Base-by-base conservation (phyloP, 2,329 filamentous ascomycete species). In the Hypoxylon sp. region DNA sequence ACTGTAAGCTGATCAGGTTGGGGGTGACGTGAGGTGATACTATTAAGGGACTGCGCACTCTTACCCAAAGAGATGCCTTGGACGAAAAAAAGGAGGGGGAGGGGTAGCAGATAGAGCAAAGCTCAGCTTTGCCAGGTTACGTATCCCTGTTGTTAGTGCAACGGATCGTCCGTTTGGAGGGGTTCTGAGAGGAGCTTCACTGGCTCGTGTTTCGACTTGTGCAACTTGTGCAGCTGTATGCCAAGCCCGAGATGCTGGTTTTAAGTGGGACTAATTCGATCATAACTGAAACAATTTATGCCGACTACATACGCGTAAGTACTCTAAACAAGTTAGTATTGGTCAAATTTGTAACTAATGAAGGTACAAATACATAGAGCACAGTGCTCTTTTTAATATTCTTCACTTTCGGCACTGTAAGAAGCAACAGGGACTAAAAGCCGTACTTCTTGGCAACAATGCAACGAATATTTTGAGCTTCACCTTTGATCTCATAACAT, bases 11-110 rank as follows among this genome's bases (percentile, higher is more conserved):
- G 59, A 60, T 60, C 53, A 50, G 34, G 52, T 60, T 46, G 50
- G 50, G 60, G 65, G 67, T 65, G 69, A 71, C 67, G 69, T 72
- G 65, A 70, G 57, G 65, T 65, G 69, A 70, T 60, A 63, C 52
- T 60, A 65, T 61, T 71, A 65, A 71, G 51, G 57, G 60, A 63
- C 55, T 56, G 45, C 48, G 19, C 34, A 60, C 61, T 65, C 56
- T 19, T 30, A 43, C 13, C 32, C 48, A 43, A 25, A 49, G 53
- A 51, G 41, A 55, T 23, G 11, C 17, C 7, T 43, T 48, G 49
- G 52, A 58, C 46, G 23, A 64, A 63, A 64, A 63, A 65, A 67
- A 65, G 61, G 68, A 71, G 68, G 68, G 68, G 68, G 68, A 71
- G 68, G 68, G 68, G 68, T 67, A 67, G 55, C 43, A 62, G 41